Percentiles rank a stretch among this genome's conserved stretches.
phyloP scores from a whole-genome alignment of 2,329 filamentous ascomycete genomes.

The Cladosporium cucumerinum region DNA sequence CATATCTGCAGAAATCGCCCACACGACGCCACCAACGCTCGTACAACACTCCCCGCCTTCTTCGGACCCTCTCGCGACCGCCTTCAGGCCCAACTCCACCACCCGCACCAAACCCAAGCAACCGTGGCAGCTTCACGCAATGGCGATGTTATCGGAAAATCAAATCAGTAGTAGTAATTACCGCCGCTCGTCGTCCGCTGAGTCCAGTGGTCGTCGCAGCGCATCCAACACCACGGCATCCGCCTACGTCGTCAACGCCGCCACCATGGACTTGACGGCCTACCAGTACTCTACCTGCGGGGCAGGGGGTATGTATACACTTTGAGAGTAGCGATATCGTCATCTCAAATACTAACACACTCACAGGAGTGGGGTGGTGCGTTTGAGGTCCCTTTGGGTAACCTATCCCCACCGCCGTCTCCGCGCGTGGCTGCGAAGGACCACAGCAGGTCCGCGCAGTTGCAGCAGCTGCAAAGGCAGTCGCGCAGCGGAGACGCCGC shows the following conservation, averaged over 20 bases:
- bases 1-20: not conserved
- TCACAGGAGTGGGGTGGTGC: constrained; percentile 80
- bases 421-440: constrained; percentile 51
- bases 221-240: constrained; percentile 76
- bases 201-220: constrained; percentile 54
- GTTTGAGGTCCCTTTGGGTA: constrained; percentile 88
- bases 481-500: constrained; percentile 76
- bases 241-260: constrained; percentile 78
- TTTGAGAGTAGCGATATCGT: not conserved
- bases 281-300: constrained; percentile 96
- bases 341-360: not conserved
- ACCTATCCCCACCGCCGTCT: constrained; percentile 81
- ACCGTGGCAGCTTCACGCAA: constrained; percentile 52
- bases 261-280: constrained; percentile 68
- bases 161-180: constrained; percentile 73
- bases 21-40: not conserved
- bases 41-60: not conserved
- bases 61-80: not conserved
- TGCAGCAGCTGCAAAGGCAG: constrained; percentile 22
- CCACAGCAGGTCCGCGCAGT: constrained; percentile 5
- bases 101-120: constrained; percentile 25
- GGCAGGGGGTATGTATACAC: constrained; percentile 53
- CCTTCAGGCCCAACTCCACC: constrained; percentile 7
- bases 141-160: constrained; percentile 67
- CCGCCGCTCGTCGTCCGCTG: constrained; percentile 41